phyloP scores from a whole-genome alignment of 2,329 filamentous ascomycete species.

The Ceratocystiopsis minuta region DNA sequence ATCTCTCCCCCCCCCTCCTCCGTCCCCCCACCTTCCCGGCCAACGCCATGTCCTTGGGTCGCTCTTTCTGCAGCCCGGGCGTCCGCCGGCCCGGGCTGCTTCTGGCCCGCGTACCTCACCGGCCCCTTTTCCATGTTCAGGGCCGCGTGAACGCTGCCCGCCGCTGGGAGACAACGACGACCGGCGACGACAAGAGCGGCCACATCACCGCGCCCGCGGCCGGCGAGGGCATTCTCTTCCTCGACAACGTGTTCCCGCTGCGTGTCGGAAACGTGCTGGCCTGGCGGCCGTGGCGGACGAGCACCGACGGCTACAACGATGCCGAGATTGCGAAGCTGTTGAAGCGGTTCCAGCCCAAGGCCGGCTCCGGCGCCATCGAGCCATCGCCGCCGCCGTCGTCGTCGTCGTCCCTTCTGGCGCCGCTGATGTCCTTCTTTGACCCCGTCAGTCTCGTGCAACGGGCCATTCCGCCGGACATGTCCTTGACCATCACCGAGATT shows the following conservation, averaged over 20 bases:
- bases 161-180: constrained; percentile 25
- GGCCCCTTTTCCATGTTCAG: too few species aligned
- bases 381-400: not conserved
- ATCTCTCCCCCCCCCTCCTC: too few species aligned
- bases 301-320: constrained; percentile 13
- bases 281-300: constrained; percentile 26
- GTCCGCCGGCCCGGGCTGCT: too few species aligned
- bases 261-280: constrained; percentile 36
- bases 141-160: too few species aligned
- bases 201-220: constrained; percentile 54
- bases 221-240: constrained; percentile 73
- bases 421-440: constrained; percentile 17
- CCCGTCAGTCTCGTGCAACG: constrained; percentile 37
- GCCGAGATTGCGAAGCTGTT: constrained; percentile 31
- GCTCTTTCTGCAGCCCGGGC: too few species aligned
- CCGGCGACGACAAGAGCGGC: constrained; percentile 50
- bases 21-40: too few species aligned
- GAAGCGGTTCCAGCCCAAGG: constrained; percentile 31
- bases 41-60: too few species aligned
- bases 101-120: constrained; percentile 1
- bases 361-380: constrained; percentile 19
- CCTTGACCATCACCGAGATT: constrained; percentile 61
- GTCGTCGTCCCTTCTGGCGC: not conserved
- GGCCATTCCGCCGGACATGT: constrained; percentile 42
- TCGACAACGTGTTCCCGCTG: constrained; percentile 80